phyloP scores from a whole-genome alignment of 164 flowering plant genomes.

The Malania oleifera region DNA sequence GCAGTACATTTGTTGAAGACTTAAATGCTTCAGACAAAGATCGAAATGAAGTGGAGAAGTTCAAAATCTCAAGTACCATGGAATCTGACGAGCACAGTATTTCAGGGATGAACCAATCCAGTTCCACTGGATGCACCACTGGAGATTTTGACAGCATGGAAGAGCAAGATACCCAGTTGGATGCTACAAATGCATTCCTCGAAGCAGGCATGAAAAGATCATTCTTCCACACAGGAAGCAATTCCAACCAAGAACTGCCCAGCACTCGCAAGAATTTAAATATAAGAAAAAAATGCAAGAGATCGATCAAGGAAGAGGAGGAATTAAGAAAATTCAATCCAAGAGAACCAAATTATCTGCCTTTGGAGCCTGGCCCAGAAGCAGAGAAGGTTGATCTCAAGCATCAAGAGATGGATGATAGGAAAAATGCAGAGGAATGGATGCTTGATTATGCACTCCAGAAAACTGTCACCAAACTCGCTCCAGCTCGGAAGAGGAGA shows the following conservation, averaged over 20 bases:
- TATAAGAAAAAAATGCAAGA: slow-evolving; percentile 20
- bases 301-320: slow-evolving; percentile 15
- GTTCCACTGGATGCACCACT: background rate
- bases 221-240: background rate
- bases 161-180: slow-evolving; percentile 6
- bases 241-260: slow-evolving; percentile 14
- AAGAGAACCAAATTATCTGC: slow-evolving; percentile 50
- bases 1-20: background rate
- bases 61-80: slow-evolving; percentile 11
- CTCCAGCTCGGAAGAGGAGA: slow-evolving; percentile 53
- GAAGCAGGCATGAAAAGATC: background rate
- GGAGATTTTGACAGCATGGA: slow-evolving; percentile 9
- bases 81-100: slow-evolving; percentile 13
- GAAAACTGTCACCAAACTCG: slow-evolving; percentile 50
- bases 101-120: background rate
- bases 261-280: slow-evolving; percentile 5
- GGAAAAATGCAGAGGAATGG: slow-evolving; percentile 70
- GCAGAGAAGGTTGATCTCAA: slow-evolving; percentile 67
- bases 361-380: slow-evolving; percentile 44
- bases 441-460: slow-evolving; percentile 68
- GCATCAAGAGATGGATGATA: slow-evolving; percentile 56
- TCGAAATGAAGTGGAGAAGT: slow-evolving; percentile 6
- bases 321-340: slow-evolving; percentile 47
- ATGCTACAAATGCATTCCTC: slow-evolving; percentile 8
- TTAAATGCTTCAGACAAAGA: slow-evolving; percentile 4